Evolutionary conservation across 345 rosid species (phyloP), one percentile per base, ranked within the genome.

Genomic region (Triadica sebifera): DNA sequence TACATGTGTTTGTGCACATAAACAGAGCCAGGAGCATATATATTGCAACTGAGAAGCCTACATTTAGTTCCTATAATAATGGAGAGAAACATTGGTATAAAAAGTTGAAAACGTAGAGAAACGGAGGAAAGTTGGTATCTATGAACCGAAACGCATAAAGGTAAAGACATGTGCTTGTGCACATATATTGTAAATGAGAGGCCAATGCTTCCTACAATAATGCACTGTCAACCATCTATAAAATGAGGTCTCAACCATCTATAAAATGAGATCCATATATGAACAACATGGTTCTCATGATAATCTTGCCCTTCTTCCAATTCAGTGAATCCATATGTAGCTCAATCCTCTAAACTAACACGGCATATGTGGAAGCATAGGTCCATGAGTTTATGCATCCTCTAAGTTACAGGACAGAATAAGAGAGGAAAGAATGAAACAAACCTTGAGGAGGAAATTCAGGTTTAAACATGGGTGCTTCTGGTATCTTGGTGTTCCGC

Each of bases 381-480:
- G 16, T 24, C 17, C 12, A 47, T 19, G 25, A 2, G 15, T 37
- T 7, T 20, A 9, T 15, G 9, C 43, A 10, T 56, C 34, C 51
- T 39, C 67, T 16, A 8, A 71, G 43, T 5, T 46, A 47, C 60
- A 43, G 41, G 3, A 61, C 0, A 5, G 12, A 39, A 6, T 0
- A 29, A 66, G 20, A 45, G 13, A 46, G 20, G 9, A 53, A 49
- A 5, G n/a, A 46, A 19, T 64, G 68, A 68, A 67, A 52, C 67
- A 57, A 82, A 93, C 98, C 92, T 85, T 91, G 98, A 61, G 90
- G 82, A 76, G 94, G 94, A 79, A 75, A 91, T 86, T 91, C 97
- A 8, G 98, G 98, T 76, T 81, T 91, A 70, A 86, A 91, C 98
- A 93, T 91, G 47, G 98, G 98, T 55, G 82, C 77, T 82, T 93